These are phyloP conservation scores for Talaromyces albobiverticillius DNA, from an alignment of 2,329 filamentous ascomycete species.

Conservation along the genomic window DNA sequence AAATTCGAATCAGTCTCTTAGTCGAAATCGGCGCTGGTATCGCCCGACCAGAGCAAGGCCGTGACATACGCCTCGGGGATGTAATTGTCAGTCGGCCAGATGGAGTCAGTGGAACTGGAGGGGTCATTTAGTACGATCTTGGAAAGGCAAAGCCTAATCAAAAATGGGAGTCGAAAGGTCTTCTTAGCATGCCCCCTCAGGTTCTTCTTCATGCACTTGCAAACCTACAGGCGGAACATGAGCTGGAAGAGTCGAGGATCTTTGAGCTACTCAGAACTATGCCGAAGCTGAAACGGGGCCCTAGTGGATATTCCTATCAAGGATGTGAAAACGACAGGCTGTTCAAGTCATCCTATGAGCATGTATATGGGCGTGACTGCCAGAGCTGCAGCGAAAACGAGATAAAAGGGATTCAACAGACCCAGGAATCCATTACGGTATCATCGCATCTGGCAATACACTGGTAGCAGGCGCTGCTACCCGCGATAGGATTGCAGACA, in stretches of 20 bases:
- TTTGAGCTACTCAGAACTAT: constrained; percentile 2
- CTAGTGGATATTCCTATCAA: constrained; percentile 14
- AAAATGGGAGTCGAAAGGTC: constrained; percentile 15
- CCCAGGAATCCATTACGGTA: constrained; percentile 23
- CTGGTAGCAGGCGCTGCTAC: neutral
- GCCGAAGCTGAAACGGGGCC: neutral
- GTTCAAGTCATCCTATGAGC: constrained; percentile 12
- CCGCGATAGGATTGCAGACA: too few relatives aligned
- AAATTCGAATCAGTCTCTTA: constrained; percentile 20
- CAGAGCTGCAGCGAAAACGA: too few relatives aligned
- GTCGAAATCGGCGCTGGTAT: constrained; percentile 26
- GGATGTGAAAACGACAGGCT: constrained; percentile 19
- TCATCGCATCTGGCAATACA: constrained; percentile 25
- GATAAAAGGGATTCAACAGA: neutral
- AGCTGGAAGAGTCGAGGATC: constrained; percentile 11
- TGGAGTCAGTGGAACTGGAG: constrained; percentile 14
- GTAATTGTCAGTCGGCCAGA: constrained; percentile 23
- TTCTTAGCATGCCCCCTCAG: constrained; percentile 19
- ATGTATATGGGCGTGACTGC: too few relatives aligned
- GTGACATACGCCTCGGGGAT: constrained; percentile 27
- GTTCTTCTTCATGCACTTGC: constrained; percentile 21
- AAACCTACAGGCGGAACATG: constrained; percentile 17
- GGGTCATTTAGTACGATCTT: constrained; percentile 24
- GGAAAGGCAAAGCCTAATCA: constrained; percentile 16
- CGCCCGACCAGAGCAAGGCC: constrained; percentile 15